phyloP scores from a whole-genome alignment of 768 basidiomycete genomes.

The Lactarius psammicola region DNA sequence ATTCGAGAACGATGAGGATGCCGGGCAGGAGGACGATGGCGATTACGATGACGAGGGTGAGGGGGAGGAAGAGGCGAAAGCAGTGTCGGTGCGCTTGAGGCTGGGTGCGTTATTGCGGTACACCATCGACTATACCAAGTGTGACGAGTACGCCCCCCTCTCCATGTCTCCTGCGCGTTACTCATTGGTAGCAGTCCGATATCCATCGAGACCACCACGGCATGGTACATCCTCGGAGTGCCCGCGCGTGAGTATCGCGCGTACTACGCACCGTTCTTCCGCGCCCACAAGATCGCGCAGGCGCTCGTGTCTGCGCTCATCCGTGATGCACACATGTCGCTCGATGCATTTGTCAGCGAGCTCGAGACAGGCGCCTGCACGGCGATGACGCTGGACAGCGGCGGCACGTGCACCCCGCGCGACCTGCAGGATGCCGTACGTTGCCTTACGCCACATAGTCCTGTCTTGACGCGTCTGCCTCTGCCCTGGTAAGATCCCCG shows the following conservation, averaged over 20 bases:
- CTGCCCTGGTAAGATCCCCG: conserved; percentile 8
- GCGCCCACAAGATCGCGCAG: conserved; percentile 20
- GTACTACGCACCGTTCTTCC: conserved; percentile 17
- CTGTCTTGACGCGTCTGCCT: neutral
- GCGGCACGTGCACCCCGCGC: neutral
- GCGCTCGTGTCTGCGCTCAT: conserved; percentile 18
- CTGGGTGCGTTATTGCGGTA: conserved; percentile 49
- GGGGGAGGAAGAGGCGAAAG: conserved; percentile 30
- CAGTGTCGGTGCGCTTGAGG: conserved; percentile 37
- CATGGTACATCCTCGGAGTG: conserved; percentile 11
- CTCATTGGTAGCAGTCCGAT: conserved; percentile 46
- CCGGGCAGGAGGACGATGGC: conserved; percentile 35
- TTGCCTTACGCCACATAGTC: neutral
- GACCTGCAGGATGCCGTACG: conserved; percentile 21
- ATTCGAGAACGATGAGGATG: conserved; percentile 39
- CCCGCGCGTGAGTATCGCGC: conserved; percentile 12
- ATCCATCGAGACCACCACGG: conserved; percentile 46
- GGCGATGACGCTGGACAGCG: neutral
- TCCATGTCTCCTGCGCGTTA: neutral
- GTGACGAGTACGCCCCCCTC: conserved; percentile 47
- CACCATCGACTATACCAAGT: conserved; percentile 50
- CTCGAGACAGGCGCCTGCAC: conserved; percentile 1
- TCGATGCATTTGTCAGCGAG: conserved; percentile 8
- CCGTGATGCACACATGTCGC: neutral
- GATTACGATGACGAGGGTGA: conserved; percentile 33